phyloP scores from a whole-genome alignment of 1,139 yeast genomes.

The Geotrichum carabidarum region DNA sequence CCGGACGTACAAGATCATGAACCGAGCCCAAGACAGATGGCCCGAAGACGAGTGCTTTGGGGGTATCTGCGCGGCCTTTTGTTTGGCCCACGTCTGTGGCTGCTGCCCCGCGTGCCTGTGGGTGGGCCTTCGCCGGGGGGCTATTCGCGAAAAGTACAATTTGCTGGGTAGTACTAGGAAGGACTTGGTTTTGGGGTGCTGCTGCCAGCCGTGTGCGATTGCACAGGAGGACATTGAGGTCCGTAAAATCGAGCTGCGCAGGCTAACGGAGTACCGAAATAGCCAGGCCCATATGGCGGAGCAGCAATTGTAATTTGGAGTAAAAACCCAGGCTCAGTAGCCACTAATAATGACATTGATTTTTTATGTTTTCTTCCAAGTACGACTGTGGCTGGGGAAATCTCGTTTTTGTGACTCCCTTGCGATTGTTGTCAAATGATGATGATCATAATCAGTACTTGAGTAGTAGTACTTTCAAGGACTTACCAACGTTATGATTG shows the following conservation, averaged over 20 bases:
- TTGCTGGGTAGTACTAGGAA: background rate
- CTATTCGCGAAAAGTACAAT: slow-evolving; percentile 1
- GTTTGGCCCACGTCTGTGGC: background rate
- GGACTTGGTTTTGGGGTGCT: background rate
- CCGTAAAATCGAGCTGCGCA: background rate
- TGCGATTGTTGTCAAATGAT: too few species aligned
- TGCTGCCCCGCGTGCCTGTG: background rate
- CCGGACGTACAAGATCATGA: slow-evolving; percentile 4
- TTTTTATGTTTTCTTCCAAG: too few species aligned
- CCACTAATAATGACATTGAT: too few species aligned
- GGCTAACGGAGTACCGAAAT: background rate
- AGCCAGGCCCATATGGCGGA: background rate
- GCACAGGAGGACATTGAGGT: slow-evolving; percentile 3
- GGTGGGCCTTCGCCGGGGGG: background rate
- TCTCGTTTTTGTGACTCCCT: too few species aligned
- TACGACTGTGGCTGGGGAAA: too few species aligned
- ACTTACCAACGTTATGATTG: too few species aligned
- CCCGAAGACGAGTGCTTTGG: slow-evolving; percentile 2
- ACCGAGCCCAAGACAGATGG: background rate
- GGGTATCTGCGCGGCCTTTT: background rate
- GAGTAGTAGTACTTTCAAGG: too few species aligned
- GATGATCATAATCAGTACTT: too few species aligned
- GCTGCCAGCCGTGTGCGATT: background rate
- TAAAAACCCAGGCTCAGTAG: too few species aligned
- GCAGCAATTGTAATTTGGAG: background rate